Evolutionary conservation across 768 basidiomycete species (phyloP), one percentile per base, ranked within the genome.

Genomic region (Tulasnella sp.): DNA sequence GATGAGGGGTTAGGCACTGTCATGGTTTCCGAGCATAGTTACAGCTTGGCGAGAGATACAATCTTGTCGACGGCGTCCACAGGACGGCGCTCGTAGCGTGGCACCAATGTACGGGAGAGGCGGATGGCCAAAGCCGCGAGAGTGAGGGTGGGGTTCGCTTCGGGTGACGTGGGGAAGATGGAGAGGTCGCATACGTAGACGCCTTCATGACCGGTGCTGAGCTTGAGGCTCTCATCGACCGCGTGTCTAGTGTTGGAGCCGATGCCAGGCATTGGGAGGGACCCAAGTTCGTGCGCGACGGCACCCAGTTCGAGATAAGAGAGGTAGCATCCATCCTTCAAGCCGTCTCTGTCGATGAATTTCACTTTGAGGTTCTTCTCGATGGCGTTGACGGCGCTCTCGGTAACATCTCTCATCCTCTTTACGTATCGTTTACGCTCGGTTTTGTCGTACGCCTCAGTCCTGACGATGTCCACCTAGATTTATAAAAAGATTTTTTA

Each of bases 131-230:
- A 59, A 7, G 67, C 67, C 21, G 61, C 67, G 24, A 68, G 63
- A 2, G 67, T 67, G 5, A 66, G 38, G 3, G 66, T 60, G 4
- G 67, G 67, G 41, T 68, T 68, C 51, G 60, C 67, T 30, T 61
- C 66, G 17, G 68, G 67, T 3, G 66, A 65, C 53, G 19, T 62
- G 17, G 68, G 68, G 60, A 68, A 68, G 5, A 68, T 44, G 11
- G 67, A 68, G 12, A 68, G 56, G 46, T 68, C 68, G 53, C 68
- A 68, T 44, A 66, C 63, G 42, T 64, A 68, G 22, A 68, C 61
- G 29, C 59, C 63, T 41, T 59, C 58, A 5, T 59, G 15, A 12
- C 55, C 52, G 38, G 48, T 27, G 17, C 34, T 21, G 34, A 66
- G 60, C 44, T 57, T 52, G 3, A 67, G 63, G 52, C 65, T 49